Evolutionary conservation across 2,329 filamentous ascomycete species (phyloP), one percentile per base, ranked within the genome.

Genomic region (Neonectria coccinea): DNA sequence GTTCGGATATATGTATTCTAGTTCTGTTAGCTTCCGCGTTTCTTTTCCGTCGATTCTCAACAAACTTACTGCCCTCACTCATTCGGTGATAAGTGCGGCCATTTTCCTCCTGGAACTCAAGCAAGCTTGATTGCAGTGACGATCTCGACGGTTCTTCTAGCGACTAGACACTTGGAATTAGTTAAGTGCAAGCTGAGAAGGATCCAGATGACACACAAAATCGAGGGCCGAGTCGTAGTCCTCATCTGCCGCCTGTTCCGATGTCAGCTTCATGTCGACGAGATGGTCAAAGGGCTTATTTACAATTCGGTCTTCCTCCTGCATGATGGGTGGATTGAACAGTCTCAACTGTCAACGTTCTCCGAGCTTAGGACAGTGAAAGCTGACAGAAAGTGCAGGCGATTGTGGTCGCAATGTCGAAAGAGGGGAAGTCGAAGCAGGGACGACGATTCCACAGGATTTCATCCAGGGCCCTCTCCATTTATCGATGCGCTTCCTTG

Each of bases 1-100:
- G 27, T 51, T 51, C 10, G 47, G 47, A 18, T 51, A 51, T 11
- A 31, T 29, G 4, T 51, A 51, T 51, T 51, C 47, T 51, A n/a
- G 16, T 10, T 31, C 27, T 29, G 5, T 51, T 33, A 50, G 25
- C 27, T 9, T 27, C 5, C 4, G 16, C 20, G 16, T 18, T 41
- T 25, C 39, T 41, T 41, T 9, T 18, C 14, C n/a, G 47, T 3
- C 8, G 25, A 50, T 12, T 27, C 14, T 14, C 8, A 5, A 25
- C 9, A 29, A 0, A 51, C 47, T 25, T 51, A 51, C 47, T 51
- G 12, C 47, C 25, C n/a, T 51, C 47, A 11, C 47, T 51, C 47
- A 51, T 51, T 12, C 47, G 47, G 29, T 51, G 47, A 31, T 33
- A 51, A 3, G 47, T 51, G 2, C 47, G 47, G 14, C 47, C 47